Evolutionary conservation across 2,329 filamentous ascomycete genomes (phyloP).

Genomic region (Aspergillus spinulosporus): DNA sequence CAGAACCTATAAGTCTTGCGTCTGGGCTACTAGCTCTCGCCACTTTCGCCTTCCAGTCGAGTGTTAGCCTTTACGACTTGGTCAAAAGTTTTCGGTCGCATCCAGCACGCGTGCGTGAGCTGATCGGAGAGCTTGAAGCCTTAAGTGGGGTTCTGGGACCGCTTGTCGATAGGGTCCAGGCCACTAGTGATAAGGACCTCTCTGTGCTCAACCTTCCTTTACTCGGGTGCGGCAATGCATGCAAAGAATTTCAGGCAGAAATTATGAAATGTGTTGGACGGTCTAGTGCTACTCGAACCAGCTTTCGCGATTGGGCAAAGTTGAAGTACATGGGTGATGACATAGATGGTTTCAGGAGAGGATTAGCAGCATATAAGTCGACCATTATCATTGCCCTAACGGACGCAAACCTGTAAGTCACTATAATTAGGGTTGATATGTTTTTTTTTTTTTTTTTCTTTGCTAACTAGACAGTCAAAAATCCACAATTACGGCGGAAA

Average conservation of each 20-base stretch:
- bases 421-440: background rate
- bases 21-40: constrained; percentile 41
- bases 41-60: constrained; percentile 44
- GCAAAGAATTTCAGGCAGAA: constrained; percentile 44
- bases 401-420: constrained; percentile 44
- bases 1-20: constrained; percentile 40
- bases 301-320: constrained; percentile 50
- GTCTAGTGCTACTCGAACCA: constrained; percentile 38
- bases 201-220: constrained; percentile 41
- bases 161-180: constrained; percentile 34
- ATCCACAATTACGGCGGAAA: constrained; percentile 34
- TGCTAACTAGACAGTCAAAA: constrained; percentile 30
- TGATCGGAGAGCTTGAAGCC: constrained; percentile 43
- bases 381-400: constrained; percentile 47
- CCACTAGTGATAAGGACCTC: constrained; percentile 28
- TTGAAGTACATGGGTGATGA: constrained; percentile 49
- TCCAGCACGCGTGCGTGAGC: constrained; percentile 42
- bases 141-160: constrained; percentile 41
- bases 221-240: constrained; percentile 45
- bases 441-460: constrained; percentile 10
- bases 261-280: constrained; percentile 38
- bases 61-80: constrained; percentile 39
- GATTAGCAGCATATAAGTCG: constrained; percentile 46
- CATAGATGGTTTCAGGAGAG: constrained; percentile 43
- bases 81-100: constrained; percentile 42